Conservation (phyloP, 768 basidiomycete species). For the Rhodotorula paludigena region DNA sequence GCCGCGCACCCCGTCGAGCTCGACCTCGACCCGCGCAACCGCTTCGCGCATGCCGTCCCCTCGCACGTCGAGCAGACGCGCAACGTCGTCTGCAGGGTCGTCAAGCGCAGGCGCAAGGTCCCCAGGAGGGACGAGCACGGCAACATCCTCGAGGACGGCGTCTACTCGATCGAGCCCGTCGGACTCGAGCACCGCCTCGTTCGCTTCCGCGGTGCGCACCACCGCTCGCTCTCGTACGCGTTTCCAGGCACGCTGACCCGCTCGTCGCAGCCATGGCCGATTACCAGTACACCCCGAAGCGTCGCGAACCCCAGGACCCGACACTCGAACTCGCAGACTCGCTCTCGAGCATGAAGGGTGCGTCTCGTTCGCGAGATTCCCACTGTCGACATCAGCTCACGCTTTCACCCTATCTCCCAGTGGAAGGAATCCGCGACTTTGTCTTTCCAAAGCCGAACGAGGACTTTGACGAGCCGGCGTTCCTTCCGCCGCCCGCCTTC, state of each 20-base stretch:
- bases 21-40: constrained; percentile 63
- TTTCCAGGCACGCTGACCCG: neutral
- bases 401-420: constrained; percentile 50
- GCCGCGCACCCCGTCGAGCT: constrained; percentile 58
- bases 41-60: constrained; percentile 75
- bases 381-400: too few relatives aligned
- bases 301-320: constrained; percentile 56
- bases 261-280: constrained; percentile 74
- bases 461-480: constrained; percentile 57
- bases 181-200: constrained; percentile 76
- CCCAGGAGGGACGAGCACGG: constrained; percentile 35
- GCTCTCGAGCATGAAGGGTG: constrained; percentile 79
- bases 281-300: constrained; percentile 76
- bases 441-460: constrained; percentile 63
- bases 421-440: constrained; percentile 68
- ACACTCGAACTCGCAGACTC: constrained; percentile 63
- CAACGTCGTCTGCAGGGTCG: constrained; percentile 81
- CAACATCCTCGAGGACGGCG: constrained; percentile 47
- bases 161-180: constrained; percentile 67
- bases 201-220: constrained; percentile 80
- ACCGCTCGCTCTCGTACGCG: constrained; percentile 41
- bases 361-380: too few relatives aligned
- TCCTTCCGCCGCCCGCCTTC: constrained; percentile 86
- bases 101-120: constrained; percentile 54
- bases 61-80: constrained; percentile 71